phyloP scores from a whole-genome alignment of 768 basidiomycete genomes.

The Clitopilus hobsonii region DNA sequence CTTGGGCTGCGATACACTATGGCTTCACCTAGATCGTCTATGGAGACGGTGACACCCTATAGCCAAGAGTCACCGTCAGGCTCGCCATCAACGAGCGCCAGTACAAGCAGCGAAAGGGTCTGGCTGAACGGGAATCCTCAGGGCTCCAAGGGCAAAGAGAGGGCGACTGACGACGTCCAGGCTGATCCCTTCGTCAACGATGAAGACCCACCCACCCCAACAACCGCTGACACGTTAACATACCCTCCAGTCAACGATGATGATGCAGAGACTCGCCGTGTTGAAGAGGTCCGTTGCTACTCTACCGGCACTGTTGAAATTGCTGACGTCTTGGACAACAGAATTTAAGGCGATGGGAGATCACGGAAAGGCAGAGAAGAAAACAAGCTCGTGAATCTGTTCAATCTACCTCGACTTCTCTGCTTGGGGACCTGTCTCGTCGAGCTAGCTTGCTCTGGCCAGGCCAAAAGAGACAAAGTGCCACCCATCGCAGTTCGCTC shows the following conservation, averaged over 20 bases:
- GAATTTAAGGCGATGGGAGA: conserved; percentile 78
- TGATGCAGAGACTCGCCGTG: conserved; percentile 58
- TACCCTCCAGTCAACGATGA: conserved; percentile 72
- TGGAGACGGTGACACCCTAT: conserved; percentile 11
- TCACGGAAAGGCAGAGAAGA: conserved; percentile 70
- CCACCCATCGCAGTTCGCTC: conserved; percentile 23
- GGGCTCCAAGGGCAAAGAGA: conserved; percentile 19
- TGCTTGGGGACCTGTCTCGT: conserved; percentile 55
- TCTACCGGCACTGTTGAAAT: conserved; percentile 2
- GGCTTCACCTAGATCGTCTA: conserved; percentile 18
- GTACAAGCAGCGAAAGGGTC: conserved; percentile 18
- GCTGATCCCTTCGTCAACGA: conserved; percentile 20
- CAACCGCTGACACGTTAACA: conserved; percentile 16
- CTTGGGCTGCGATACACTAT: not conserved
- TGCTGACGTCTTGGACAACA: conserved; percentile 22
- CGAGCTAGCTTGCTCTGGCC: conserved; percentile 59
- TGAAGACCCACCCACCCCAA: conserved; percentile 15
- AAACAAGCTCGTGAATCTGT: conserved; percentile 63
- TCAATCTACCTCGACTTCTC: conserved; percentile 28
- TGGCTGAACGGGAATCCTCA: conserved; percentile 28
- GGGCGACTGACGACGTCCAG: conserved; percentile 19
- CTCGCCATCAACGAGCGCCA: conserved; percentile 36
- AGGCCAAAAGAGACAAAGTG: conserved; percentile 28
- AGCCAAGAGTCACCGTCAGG: conserved; percentile 30
- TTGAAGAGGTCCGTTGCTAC: conserved; percentile 57